phyloP scores from a whole-genome alignment of 2,329 filamentous ascomycete species.

The Lachnellula suecica region DNA sequence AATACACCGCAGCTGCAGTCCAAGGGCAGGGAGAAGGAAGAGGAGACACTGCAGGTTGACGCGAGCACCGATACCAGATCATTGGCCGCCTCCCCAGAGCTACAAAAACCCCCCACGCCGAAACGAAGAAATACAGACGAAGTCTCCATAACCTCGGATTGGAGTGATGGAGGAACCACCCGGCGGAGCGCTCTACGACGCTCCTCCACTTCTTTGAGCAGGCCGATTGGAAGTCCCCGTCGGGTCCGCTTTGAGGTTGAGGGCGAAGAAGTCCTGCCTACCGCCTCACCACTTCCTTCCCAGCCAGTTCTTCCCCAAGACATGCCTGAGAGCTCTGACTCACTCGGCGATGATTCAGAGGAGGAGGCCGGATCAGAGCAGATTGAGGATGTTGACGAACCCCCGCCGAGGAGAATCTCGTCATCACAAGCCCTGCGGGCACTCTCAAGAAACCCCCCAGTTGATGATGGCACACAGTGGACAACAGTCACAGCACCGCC shows the following conservation, averaged over 20 bases:
- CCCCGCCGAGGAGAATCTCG: conserved; percentile 52
- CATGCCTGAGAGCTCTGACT: conserved; percentile 6
- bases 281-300: conserved; percentile 46
- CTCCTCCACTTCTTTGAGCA: conserved; percentile 49
- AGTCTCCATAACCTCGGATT: conserved; percentile 49
- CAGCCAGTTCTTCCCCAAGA: conserved; percentile 13
- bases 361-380: conserved; percentile 34
- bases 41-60: conserved; percentile 17
- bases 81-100: conserved; percentile 22
- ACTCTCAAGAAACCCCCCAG: conserved; percentile 50
- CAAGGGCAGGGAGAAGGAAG: conserved; percentile 19
- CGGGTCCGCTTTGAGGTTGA: conserved; percentile 63
- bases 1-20: conserved; percentile 5
- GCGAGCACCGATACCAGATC: conserved; percentile 24
- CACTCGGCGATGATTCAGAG: conserved; percentile 26
- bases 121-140: conserved; percentile 33
- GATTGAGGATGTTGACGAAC: conserved; percentile 36
- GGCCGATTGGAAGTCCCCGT: conserved; percentile 48
- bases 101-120: conserved; percentile 22
- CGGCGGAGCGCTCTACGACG: conserved; percentile 58
- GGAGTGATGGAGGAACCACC: conserved; percentile 48
- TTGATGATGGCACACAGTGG: conserved; percentile 40
- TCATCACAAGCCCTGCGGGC: conserved; percentile 54
- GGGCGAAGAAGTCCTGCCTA: conserved; percentile 60
- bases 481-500: conserved; percentile 31